These are phyloP conservation scores for Sphaceloma murrayae DNA, from an alignment of 2,329 filamentous ascomycete genomes.

Conservation along the genomic window DNA sequence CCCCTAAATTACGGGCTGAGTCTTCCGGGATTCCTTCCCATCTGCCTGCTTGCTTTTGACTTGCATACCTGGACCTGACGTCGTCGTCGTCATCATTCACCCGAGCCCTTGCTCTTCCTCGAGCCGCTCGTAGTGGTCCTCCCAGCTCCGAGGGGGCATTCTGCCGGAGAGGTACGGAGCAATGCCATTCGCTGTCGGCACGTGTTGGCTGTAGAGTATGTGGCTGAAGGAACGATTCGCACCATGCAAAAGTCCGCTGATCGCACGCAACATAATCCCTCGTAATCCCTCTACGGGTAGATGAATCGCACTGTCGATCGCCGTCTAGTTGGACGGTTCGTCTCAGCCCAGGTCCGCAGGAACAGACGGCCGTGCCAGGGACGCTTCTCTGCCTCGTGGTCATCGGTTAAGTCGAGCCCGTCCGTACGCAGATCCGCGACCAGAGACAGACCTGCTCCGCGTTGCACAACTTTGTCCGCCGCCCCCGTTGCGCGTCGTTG, in stretches of 20 bases:
- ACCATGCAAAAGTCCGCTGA: conserved; percentile 12
- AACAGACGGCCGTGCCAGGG: background rate
- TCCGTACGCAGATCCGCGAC: background rate
- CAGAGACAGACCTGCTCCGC: background rate
- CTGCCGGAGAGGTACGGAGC: background rate
- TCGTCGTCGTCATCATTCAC: no score
- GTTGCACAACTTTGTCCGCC: background rate
- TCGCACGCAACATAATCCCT: conserved; percentile 5
- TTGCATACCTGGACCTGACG: no score
- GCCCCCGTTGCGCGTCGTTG: conserved; percentile 3
- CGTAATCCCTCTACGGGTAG: background rate
- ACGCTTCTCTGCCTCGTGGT: background rate
- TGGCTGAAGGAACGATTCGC: background rate
- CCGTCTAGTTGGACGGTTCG: no score
- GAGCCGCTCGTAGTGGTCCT: no score
- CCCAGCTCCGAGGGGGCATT: no score
- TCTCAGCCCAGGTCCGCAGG: no score
- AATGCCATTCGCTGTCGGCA: background rate
- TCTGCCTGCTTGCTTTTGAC: no score
- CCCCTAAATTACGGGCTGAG: no score
- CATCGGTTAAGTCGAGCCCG: conserved; percentile 10
- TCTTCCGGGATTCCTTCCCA: no score
- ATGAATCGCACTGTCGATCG: conserved; percentile 3
- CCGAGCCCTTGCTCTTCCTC: no score
- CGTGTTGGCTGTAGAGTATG: conserved; percentile 6